These are phyloP conservation scores for Mollisia scopiformis DNA, from an alignment of 2,329 filamentous ascomycete genomes.

Conservation along the genomic window DNA sequence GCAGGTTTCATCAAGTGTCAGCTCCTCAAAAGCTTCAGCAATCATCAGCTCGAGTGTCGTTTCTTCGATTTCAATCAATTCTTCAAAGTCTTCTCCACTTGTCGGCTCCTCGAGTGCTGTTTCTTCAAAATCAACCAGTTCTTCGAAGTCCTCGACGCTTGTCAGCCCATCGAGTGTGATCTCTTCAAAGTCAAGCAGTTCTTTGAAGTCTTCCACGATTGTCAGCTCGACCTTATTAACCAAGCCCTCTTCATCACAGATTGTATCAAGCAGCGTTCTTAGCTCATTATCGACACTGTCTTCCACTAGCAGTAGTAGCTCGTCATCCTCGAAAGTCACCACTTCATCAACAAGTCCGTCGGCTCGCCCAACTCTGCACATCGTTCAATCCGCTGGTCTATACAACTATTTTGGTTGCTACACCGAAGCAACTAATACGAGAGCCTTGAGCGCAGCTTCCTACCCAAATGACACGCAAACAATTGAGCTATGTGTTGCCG, in stretches of 20 bases:
- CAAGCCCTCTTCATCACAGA: neutral
- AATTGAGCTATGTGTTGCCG: conserved; percentile 20
- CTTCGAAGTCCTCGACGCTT: neutral
- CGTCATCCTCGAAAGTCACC: conserved; percentile 10
- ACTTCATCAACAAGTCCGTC: conserved; percentile 11
- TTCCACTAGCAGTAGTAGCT: neutral
- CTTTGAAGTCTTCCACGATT: neutral
- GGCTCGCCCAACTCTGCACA: conserved; percentile 23
- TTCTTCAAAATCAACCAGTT: neutral
- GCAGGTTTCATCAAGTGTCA: neutral
- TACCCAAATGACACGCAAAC: conserved; percentile 21
- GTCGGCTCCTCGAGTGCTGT: neutral
- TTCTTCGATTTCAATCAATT: neutral
- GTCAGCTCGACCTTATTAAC: neutral
- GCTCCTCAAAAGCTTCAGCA: too few species aligned
- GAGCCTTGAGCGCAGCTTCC: conserved; percentile 18
- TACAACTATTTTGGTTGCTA: conserved; percentile 30
- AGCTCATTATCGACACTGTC: conserved; percentile 1
- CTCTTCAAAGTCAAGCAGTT: neutral
- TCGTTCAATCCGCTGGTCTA: conserved; percentile 22
- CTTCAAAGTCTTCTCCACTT: neutral
- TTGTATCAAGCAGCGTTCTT: neutral
- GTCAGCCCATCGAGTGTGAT: neutral
- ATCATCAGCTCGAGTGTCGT: neutral
- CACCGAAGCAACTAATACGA: conserved; percentile 18